phyloP scores from a whole-genome alignment of 148 eudicot genomes.

The Rhododendron griersonianum region DNA sequence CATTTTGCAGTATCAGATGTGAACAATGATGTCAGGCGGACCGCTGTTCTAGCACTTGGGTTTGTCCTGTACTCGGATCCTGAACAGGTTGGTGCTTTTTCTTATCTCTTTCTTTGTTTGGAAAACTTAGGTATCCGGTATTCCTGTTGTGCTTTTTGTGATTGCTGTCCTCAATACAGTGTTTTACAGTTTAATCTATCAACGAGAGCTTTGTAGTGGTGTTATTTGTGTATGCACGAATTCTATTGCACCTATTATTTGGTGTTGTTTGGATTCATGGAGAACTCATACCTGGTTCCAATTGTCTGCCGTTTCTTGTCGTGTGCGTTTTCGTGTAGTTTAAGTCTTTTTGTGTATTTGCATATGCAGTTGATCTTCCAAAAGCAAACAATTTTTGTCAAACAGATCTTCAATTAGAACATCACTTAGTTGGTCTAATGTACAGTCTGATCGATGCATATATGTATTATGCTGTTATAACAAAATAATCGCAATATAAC shows the following conservation, averaged over 20 bases:
- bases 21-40: conserved; percentile 94
- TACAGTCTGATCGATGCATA: neutral
- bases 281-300: neutral
- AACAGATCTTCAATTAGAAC: neutral
- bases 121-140: neutral
- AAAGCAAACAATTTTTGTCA: neutral
- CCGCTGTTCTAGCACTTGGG: conserved; percentile 97
- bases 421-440: neutral
- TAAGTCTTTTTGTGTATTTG: neutral
- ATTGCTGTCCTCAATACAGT: neutral
- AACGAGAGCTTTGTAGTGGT: neutral
- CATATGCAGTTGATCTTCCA: neutral
- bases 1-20: conserved; percentile 99
- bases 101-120: neutral
- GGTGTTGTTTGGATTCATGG: neutral
- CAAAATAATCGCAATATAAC: neutral
- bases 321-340: neutral
- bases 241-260: neutral
- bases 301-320: neutral
- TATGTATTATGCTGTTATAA: neutral
- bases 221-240: neutral
- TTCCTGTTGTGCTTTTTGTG: conserved; percentile 2
- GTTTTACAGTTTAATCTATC: neutral
- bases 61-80: conserved; percentile 93
- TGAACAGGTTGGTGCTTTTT: conserved; percentile 72